A percentile compares a stretch with the other conserved stretches of the same genome.
These are phyloP conservation scores for Jaltomata sinuosa DNA, from an alignment of 257 asterid species.

Conservation along the genomic window DNA sequence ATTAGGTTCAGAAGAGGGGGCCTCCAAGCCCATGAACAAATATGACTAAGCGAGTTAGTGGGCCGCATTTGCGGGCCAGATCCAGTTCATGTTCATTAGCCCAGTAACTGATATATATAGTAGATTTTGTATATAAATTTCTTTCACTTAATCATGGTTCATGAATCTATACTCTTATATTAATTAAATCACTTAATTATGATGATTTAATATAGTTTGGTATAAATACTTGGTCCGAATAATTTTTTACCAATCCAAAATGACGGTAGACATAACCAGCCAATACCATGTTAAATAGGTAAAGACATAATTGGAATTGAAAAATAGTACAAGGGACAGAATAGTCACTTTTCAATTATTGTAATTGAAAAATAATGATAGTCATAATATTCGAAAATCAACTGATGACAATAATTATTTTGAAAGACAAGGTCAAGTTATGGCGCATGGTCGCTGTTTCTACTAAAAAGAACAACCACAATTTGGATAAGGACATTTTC, in stretches of 20 bases:
- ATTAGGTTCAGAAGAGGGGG: background rate
- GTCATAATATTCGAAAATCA: background rate
- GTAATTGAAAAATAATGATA: background rate
- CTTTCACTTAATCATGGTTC: no score
- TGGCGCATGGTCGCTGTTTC: background rate
- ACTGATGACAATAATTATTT: background rate
- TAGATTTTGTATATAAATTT: background rate
- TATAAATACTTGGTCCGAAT: no score
- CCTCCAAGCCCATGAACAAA: background rate
- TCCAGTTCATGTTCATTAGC: background rate
- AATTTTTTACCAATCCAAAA: no score
- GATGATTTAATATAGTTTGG: no score
- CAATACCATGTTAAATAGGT: no score
- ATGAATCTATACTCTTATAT: no score
- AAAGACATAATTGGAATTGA: no score
- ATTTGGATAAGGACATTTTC: background rate
- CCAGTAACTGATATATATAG: background rate
- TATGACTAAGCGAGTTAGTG: background rate
- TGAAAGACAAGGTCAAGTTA: background rate
- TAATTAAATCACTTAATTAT: no score
- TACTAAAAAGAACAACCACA: background rate
- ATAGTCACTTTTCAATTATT: background rate
- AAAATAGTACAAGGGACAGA: no score
- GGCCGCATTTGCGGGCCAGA: background rate
- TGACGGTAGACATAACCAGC: no score